Evolutionary conservation across 2,329 filamentous ascomycete species (phyloP), one percentile per base, ranked within the genome.

Genomic region (Phialemoniopsis sp.): DNA sequence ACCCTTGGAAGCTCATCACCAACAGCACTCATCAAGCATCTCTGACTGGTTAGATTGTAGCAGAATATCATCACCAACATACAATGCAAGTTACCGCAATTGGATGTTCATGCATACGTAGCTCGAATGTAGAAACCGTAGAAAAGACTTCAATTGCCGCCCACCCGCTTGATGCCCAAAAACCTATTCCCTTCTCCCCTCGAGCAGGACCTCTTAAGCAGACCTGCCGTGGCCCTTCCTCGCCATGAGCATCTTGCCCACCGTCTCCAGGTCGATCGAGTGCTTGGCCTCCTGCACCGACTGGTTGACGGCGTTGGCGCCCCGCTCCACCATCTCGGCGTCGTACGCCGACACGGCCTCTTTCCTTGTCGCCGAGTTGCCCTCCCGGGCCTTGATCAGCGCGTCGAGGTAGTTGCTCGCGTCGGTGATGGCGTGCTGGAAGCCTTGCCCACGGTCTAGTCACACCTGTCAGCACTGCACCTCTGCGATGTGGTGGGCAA

Each of bases 341-440:
- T 59, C 54, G 17, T 63, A 66, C 0, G 47, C 49, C 16, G 39
- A 37, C 19, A 66, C 46, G 5, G 43, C 42, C 14, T 45, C 37
- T 30, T 49, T 42, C 7, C 44, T 40, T 1, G 47, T 44, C 6
- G 31, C 30, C 13, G 35, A 40, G 2, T 39, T 45, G 1, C 37
- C 18, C 14, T 18, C 44, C 15, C 49, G 37, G 4, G 59, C 39
- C 31, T 46, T 39, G 6, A 49, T n/a, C 8, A 66, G 43, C 4
- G 54, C 53, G n/a, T 56, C 42, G 2, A 69, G 49, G 34, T 65
- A 63, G 38, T 64, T 59, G 28, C 54, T 47, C 10, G 58, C 64
- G 38, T 70, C 67, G 1, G 51, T 50, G 32, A 71, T 62, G 21
- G 58, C 59, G 44, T 70, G 62, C 41, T 72, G 67, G 29, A 67